Evolutionary conservation across 2,329 filamentous ascomycete genomes (phyloP), one percentile per base, ranked within the genome.

Genomic region (Coniochaeta prunicola): DNA sequence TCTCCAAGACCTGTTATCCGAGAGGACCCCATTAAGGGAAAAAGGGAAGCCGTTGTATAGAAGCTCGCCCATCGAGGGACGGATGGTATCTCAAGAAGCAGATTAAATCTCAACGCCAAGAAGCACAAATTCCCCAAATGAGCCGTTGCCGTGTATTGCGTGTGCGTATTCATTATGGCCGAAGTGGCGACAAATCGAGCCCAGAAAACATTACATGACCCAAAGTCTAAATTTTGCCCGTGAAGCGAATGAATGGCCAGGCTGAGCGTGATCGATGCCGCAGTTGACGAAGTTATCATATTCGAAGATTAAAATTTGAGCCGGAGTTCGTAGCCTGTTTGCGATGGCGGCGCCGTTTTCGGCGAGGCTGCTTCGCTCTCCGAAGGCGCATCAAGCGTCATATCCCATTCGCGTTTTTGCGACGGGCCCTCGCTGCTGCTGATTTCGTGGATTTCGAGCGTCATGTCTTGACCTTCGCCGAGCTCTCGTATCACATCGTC

Each of bases 391-490:
- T 86, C 83, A 15, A 38, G 36, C 2, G 77, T 75, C 82, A 86
- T 86, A 58, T 86, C 83, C 83, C 83, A 86, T 64, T 86, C 83
- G 36, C 77, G 72, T 67, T 86, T 85, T 40, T 76, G 65, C 31
- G 76, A 73, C 4, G 70, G 65, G 12, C 17, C 53, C 8, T 65
- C 65, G 42, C 66, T 63, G 42, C 66, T 63, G 31, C 71, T 66
- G n/a, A 77, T 67, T 64, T 83, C 78, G 19, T 71, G 70, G 45
- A 90, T 78, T 65, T 94, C 87, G 59, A 90, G 80, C 60, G 87
- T 83, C 88, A 97, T 94, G 68, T 96, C 93, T 72, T 97, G 91
- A 33, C 92, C 92, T 74, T 99, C 94, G 1, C 86, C 83, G 57
- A 97, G 78, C 71, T 93, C 89, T 50, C 83, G 83, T 33, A 97